These are phyloP conservation scores for Styphnolobium japonicum DNA, from an alignment of 306 rosid genomes.

Conservation along the genomic window DNA sequence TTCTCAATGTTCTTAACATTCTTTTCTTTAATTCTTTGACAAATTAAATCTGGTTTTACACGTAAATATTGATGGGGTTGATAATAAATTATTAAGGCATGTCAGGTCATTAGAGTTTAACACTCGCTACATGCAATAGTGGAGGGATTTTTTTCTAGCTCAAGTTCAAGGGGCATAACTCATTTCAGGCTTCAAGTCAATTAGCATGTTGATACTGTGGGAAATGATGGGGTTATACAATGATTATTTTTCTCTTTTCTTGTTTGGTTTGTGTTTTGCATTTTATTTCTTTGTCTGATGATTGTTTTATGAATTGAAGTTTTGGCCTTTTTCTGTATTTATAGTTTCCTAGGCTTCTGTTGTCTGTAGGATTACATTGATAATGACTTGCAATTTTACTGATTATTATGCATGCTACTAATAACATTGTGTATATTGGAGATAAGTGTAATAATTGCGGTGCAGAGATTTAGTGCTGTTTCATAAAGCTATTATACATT, in stretches of 20 bases:
- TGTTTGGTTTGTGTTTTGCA: not conserved
- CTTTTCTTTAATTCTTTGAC: not conserved
- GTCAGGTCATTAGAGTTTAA: not conserved
- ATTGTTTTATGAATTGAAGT: not conserved
- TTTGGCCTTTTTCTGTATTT: not conserved
- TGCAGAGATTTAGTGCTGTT: not conserved
- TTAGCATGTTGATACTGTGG: not conserved
- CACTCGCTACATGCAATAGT: not conserved
- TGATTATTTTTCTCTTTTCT: not conserved
- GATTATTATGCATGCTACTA: not conserved
- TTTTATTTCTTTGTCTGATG: not conserved
- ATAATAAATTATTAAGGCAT: not conserved
- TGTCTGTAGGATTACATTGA: not conserved
- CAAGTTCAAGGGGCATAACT: not conserved
- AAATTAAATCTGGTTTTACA: not conserved
- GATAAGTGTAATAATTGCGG: constrained; percentile 2
- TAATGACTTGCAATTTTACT: not conserved
- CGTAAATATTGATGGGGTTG: not conserved
- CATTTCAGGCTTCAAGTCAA: not conserved
- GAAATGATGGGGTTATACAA: not conserved
- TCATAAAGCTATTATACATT: not conserved
- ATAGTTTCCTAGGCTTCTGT: not conserved
- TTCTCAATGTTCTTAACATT: not conserved
- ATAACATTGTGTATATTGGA: constrained; percentile 1
- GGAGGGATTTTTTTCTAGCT: not conserved